Percentiles rank a stretch among this genome's conserved stretches.
phyloP scores from a whole-genome alignment of 2,329 filamentous ascomycete species.

The Dothistroma septosporum region DNA sequence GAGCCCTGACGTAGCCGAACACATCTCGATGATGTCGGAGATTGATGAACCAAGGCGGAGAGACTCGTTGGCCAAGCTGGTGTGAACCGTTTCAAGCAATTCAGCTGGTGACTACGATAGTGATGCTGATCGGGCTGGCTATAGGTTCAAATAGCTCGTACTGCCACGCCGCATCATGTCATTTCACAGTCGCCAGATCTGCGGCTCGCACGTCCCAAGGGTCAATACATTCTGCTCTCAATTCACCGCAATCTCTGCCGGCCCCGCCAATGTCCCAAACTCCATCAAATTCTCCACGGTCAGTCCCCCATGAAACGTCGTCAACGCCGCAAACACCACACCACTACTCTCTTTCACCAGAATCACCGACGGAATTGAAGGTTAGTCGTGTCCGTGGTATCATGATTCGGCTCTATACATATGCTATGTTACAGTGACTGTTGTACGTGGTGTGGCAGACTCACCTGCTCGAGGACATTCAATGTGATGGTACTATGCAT shows the following conservation, averaged over 20 bases:
- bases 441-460: neutral
- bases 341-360: neutral
- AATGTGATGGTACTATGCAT: constrained; percentile 8
- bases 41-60: neutral
- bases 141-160: neutral
- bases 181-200: no score
- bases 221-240: neutral
- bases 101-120: constrained; percentile 6
- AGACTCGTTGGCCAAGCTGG: neutral
- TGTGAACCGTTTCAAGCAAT: constrained; percentile 1
- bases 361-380: neutral
- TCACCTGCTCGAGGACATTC: constrained; percentile 12
- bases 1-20: neutral
- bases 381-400: neutral
- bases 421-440: constrained; percentile 7
- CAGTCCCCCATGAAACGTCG: neutral
- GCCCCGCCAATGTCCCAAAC: constrained; percentile 2
- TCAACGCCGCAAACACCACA: constrained; percentile 1
- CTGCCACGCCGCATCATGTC: neutral
- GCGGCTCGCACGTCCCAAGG: neutral
- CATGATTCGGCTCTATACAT: constrained; percentile 8
- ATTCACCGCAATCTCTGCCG: neutral
- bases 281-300: neutral
- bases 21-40: neutral
- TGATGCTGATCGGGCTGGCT: constrained; percentile 2